A percentile compares a stretch with the other conserved stretches of the same genome.
Conservation (phyloP, 2,329 filamentous ascomycete species). For the Gremmenia infestans region DNA sequence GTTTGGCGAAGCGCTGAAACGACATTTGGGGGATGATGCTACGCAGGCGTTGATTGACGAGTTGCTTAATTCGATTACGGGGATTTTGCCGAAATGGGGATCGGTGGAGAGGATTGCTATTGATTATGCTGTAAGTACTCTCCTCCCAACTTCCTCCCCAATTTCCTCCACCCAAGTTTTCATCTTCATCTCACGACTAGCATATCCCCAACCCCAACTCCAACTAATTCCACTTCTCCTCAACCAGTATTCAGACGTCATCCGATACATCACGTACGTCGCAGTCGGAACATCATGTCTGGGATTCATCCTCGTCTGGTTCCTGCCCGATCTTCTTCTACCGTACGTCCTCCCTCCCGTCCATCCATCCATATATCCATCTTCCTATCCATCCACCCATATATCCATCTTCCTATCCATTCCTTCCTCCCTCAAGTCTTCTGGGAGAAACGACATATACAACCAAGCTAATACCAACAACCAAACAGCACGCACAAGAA, state of each 20-base stretch:
- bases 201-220: background rate
- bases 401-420: too few relatives aligned
- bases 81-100: slow-evolving; percentile 37
- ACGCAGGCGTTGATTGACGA: slow-evolving; percentile 31
- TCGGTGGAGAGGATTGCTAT: slow-evolving; percentile 37
- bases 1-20: slow-evolving; percentile 34
- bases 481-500: too few relatives aligned
- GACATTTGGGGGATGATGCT: slow-evolving; percentile 33
- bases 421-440: too few relatives aligned
- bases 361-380: too few relatives aligned
- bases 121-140: slow-evolving; percentile 34
- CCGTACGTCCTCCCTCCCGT: slow-evolving; percentile 5
- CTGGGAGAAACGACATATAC: too few relatives aligned
- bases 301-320: slow-evolving; percentile 10
- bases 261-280: slow-evolving; percentile 15
- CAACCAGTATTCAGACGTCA: slow-evolving; percentile 12
- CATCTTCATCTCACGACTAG: background rate
- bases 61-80: slow-evolving; percentile 43
- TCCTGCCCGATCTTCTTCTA: slow-evolving; percentile 12
- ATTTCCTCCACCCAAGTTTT: too few relatives aligned
- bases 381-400: too few relatives aligned
- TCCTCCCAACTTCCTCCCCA: background rate
- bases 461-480: too few relatives aligned
- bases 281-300: slow-evolving; percentile 7
- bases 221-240: background rate